phyloP scores from a whole-genome alignment of 495 filamentous ascomycete genomes.

The Xylaria cubensis region DNA sequence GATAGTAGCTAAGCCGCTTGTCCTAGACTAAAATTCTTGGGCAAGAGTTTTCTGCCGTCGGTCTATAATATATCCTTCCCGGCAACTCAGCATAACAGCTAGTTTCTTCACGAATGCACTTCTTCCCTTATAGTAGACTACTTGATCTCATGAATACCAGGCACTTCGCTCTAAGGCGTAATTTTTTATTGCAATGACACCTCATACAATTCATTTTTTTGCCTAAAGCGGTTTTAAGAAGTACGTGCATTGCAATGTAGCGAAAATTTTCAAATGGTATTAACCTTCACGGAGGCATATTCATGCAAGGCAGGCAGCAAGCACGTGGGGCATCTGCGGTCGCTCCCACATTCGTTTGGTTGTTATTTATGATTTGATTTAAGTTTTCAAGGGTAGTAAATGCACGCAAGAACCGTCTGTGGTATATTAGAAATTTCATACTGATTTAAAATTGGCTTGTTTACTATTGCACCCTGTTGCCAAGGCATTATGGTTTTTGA shows the following conservation, averaged over 20 bases:
- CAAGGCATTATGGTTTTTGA: background rate
- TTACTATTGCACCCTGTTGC: background rate
- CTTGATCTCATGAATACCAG: background rate
- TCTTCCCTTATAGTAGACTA: background rate
- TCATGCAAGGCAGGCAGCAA: background rate
- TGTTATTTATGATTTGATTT: background rate
- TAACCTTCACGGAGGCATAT: background rate
- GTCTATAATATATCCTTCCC: conserved; percentile 13
- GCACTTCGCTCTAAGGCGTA: background rate
- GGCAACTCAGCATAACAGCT: background rate
- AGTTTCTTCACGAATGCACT: background rate
- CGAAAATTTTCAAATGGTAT: background rate
- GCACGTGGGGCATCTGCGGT: too few species aligned
- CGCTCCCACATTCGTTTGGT: background rate
- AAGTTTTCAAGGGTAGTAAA: background rate
- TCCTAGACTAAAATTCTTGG: background rate
- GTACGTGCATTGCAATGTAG: too few species aligned
- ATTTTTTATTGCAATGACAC: background rate
- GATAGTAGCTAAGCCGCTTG: background rate
- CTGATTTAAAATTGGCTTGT: background rate
- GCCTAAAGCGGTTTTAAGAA: background rate
- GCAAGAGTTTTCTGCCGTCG: background rate
- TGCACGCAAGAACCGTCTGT: background rate
- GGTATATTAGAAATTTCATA: background rate
- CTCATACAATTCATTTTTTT: background rate